A percentile compares a stretch with the other conserved stretches of the same genome.
phyloP scores from a whole-genome alignment of 1,284 basidiomycete species.

The Ceratobasidium sp. region DNA sequence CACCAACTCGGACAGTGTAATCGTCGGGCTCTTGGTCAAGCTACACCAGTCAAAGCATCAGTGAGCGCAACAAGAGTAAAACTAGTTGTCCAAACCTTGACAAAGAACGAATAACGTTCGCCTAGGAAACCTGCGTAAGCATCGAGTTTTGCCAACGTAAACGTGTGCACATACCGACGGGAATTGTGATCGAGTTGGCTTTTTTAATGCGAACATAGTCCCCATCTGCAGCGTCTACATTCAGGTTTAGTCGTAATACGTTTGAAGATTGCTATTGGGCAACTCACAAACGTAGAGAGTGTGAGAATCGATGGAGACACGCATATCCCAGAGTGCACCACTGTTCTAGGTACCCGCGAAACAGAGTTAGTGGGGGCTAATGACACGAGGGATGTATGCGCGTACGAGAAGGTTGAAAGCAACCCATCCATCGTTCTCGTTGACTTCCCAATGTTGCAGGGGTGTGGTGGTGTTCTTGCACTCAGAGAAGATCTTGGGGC shows the following conservation, averaged over 20 bases:
- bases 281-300: slow-evolving; percentile 34
- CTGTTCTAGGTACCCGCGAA: neutral
- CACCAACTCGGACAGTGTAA: slow-evolving; percentile 34
- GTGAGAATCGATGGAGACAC: slow-evolving; percentile 33
- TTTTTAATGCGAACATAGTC: slow-evolving; percentile 31
- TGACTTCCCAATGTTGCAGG: slow-evolving; percentile 16
- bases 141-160: neutral
- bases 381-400: neutral
- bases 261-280: neutral
- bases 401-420: slow-evolving; percentile 39
- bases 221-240: slow-evolving; percentile 26
- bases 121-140: neutral
- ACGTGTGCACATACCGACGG: neutral
- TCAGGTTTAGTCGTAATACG: neutral
- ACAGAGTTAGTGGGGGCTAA: neutral
- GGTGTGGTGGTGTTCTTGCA: slow-evolving; percentile 22
- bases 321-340: slow-evolving; percentile 29
- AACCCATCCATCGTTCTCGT: slow-evolving; percentile 18
- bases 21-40: slow-evolving; percentile 11
- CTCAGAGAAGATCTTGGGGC: slow-evolving; percentile 11
- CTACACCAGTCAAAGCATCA: neutral
- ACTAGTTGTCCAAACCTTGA: neutral
- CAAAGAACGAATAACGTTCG: slow-evolving; percentile 29
- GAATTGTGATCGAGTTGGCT: slow-evolving; percentile 27
- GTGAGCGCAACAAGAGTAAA: neutral